A percentile compares a stretch with the other conserved stretches of the same genome.
Conservation (phyloP, 139 green algal species). For the Pleodorina starrii region DNA sequence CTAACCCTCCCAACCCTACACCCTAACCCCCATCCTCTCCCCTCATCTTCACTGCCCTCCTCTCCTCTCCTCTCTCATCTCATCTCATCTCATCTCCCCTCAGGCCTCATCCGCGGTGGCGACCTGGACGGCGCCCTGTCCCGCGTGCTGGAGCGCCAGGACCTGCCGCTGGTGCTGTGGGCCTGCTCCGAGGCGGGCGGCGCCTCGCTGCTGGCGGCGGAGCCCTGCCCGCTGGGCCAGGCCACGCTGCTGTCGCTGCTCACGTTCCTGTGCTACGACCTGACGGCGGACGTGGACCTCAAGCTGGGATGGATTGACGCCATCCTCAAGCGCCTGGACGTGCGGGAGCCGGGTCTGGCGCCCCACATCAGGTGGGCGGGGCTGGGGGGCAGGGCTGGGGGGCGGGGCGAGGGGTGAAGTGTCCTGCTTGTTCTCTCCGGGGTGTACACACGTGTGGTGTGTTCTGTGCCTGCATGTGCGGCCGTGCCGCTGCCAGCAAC, state of each 20-base stretch:
- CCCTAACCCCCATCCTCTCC: too few relatives aligned
- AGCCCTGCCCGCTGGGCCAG: slow-evolving; percentile 76
- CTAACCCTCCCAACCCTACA: too few relatives aligned
- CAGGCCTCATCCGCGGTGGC: slow-evolving; percentile 22
- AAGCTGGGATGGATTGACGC: slow-evolving; percentile 85
- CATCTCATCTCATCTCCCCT: too few relatives aligned
- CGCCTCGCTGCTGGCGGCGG: slow-evolving; percentile 35
- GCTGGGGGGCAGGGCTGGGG: too few relatives aligned
- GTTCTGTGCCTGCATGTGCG: too few relatives aligned
- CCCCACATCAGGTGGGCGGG: slow-evolving; percentile 50
- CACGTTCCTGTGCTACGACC: slow-evolving; percentile 83
- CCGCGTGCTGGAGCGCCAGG: slow-evolving; percentile 64
- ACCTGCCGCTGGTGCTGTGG: slow-evolving; percentile 83
- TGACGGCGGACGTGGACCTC: slow-evolving; percentile 59
- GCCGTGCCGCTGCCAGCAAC: too few relatives aligned
- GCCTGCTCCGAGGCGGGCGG: slow-evolving; percentile 76
- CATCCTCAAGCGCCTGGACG: slow-evolving; percentile 44
- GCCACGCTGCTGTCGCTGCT: slow-evolving; percentile 82
- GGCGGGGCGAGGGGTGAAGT: too few relatives aligned
- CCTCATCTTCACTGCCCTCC: too few relatives aligned
- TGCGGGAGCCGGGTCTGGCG: slow-evolving; percentile 61
- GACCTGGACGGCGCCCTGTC: slow-evolving; percentile 75
- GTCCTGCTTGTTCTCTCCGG: too few relatives aligned
- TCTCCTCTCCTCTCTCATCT: too few relatives aligned
- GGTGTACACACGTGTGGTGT: too few relatives aligned